Evolutionary conservation across 805 yeast species (phyloP), one percentile per base, ranked within the genome.

Genomic region (Babjeviella inositovora): DNA sequence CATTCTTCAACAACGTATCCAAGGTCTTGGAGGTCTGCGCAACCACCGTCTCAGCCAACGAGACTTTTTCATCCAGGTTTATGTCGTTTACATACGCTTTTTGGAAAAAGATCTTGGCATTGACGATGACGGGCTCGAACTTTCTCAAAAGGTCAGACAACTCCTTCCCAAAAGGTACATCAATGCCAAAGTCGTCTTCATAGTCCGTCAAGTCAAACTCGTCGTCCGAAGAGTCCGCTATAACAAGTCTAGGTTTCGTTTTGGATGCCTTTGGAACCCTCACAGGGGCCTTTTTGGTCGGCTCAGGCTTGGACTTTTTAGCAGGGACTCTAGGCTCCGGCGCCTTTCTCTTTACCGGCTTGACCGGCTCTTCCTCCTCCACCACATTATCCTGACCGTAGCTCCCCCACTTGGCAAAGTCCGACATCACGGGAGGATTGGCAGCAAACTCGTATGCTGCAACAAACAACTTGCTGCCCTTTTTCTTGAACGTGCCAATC

Each of bases 361-460:
- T 36, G 4, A 28, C 37, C n/a, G 32, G 32, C 19, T 35, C 41
- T n/a, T 40, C 45, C n/a, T 36, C 47, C 20, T 45, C 48, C 19
- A 39, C 41, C 3, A 37, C 45, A 17, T 38, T 50, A 18, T 47
- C 47, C 28, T 48, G 52, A 2, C 62, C 67, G 34, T 45, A 39
- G 26, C 53, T 50, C 13, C 55, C 62, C 43, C 35, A 54, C 19
- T 37, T 35, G 7, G 52, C 53, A 30, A 61, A 56, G 14, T 54
- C 67, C 17, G 61, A 66, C 10, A 53, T 39, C 10, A 46, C 45
- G 2, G 68, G 61, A 3, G 73, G 66, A 17, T 63, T 61, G 14
- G 50, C 37, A 2, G 81, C 71, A 35, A 68, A 53, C 28, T 55
- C 46, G 37, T 65, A 70, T 2, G 77, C 77, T 23, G 42, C 42